Evolutionary conservation across 2,329 filamentous ascomycete species (phyloP).

Genomic region (Fusarium transvaalense): DNA sequence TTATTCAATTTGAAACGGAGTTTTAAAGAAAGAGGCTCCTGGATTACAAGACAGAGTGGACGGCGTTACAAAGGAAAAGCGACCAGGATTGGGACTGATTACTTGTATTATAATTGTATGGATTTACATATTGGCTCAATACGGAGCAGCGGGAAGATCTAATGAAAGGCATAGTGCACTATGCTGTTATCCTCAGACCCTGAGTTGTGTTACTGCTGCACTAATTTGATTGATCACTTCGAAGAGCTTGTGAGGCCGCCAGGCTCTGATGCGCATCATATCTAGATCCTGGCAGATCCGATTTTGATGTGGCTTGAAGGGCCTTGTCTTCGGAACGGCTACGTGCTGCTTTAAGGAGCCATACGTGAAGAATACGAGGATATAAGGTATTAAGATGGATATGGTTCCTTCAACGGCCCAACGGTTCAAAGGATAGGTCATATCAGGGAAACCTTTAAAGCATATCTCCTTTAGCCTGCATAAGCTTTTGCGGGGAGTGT

Average conservation of each 20-base stretch:
- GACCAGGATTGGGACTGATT: neutral
- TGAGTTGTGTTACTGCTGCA: neutral
- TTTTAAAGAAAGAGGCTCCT: neutral
- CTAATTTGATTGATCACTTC: neutral
- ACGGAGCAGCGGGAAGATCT: neutral
- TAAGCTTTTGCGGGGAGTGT: neutral
- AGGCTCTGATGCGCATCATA: constrained; percentile 3
- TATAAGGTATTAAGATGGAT: constrained; percentile 14
- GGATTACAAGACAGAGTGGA: neutral
- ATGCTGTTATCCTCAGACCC: neutral
- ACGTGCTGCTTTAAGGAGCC: constrained; percentile 24
- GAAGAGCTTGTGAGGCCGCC: neutral
- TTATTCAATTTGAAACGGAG: constrained; percentile 12
- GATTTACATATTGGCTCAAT: neutral
- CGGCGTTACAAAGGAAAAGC: constrained; percentile 29
- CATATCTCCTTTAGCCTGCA: neutral
- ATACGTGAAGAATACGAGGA: constrained; percentile 26
- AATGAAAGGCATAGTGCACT: constrained; percentile 17
- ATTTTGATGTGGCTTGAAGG: constrained; percentile 32
- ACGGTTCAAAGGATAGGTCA: neutral
- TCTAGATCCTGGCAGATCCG: constrained; percentile 7
- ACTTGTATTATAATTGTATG: constrained; percentile 31
- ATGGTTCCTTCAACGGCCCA: neutral
- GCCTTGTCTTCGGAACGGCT: constrained; percentile 38
- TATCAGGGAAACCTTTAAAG: neutral